Evolutionary conservation across 257 asterid species (phyloP), one percentile per base, ranked within the genome.

Genomic region (Asclepias syriaca): DNA sequence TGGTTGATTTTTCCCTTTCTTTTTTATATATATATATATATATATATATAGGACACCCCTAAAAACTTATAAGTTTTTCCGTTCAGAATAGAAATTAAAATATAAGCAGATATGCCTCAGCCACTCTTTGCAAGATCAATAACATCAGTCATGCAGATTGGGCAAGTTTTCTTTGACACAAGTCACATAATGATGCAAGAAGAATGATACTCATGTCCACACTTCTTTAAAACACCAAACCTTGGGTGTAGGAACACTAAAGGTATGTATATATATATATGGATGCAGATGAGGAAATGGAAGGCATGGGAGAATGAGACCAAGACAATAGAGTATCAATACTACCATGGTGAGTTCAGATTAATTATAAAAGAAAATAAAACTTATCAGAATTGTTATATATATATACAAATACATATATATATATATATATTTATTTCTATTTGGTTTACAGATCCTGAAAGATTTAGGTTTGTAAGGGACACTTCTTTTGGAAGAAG

Each of bases 401-500:
- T 63, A n/a, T n/a, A n/a, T n/a, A n/a, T n/a, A n/a, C n/a, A n/a
- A n/a, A n/a, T n/a, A n/a, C n/a, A n/a, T n/a, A n/a, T n/a, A n/a
- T n/a, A n/a, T n/a, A n/a, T n/a, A n/a, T n/a, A n/a, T n/a, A n/a
- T n/a, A n/a, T n/a, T n/a, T n/a, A n/a, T n/a, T n/a, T n/a, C 6
- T 54, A 2, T 18, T 54, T 12, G 18, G 22, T 4, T 13, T 49
- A 48, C 78, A 93, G 98, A 93, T 81, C 97, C 98, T 0, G 96
- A 93, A 73, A 87, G 98, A 77, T 93, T 91, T 71, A 87, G 98
- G 66, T 93, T 93, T 77, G 96, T 97, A 0, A 91, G 96, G 78
- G 97, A 93, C 29, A 93, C 97, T 8, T 89, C 97, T 12, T 93
- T 93, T 64, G 98, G 98, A 40, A 84, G 97, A 77, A 85, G 97